Conservation (phyloP, 257 asterid species). For the Solanum chmielewskii region DNA sequence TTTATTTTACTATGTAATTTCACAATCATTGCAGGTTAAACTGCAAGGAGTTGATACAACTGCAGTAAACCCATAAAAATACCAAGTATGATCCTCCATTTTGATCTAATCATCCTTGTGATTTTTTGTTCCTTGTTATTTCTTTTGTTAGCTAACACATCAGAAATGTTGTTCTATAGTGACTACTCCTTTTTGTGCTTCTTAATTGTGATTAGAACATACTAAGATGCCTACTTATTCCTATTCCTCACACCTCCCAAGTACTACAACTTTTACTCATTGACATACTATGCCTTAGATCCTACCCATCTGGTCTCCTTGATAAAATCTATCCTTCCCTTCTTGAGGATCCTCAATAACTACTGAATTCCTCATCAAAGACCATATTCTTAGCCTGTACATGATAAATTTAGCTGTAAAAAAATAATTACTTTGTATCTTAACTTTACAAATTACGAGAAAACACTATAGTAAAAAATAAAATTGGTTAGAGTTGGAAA, state of each 20-base stretch:
- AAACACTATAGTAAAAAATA: too few species aligned
- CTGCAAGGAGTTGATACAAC: neutral
- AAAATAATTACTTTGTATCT: too few species aligned
- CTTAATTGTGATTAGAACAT: neutral
- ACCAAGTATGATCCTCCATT: neutral
- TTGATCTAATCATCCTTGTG: neutral
- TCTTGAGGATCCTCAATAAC: neutral
- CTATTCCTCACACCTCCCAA: neutral
- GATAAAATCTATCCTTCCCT: neutral
- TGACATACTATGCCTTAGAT: neutral
- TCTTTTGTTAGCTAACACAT: neutral
- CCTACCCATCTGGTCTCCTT: neutral
- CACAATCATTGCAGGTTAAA: neutral
- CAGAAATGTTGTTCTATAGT: neutral
- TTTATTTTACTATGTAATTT: neutral
- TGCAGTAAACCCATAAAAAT: neutral
- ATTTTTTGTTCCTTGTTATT: neutral
- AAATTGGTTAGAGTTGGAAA: too few species aligned
- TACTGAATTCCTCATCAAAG: neutral
- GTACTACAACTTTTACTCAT: neutral
- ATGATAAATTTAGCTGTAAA: too few species aligned
- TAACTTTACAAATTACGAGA: too few species aligned
- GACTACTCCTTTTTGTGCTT: neutral
- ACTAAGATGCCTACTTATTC: neutral
- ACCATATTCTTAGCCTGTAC: too few species aligned